phyloP scores from a whole-genome alignment of 352 stramenopile genomes.

The Phytopythium helicoides region DNA sequence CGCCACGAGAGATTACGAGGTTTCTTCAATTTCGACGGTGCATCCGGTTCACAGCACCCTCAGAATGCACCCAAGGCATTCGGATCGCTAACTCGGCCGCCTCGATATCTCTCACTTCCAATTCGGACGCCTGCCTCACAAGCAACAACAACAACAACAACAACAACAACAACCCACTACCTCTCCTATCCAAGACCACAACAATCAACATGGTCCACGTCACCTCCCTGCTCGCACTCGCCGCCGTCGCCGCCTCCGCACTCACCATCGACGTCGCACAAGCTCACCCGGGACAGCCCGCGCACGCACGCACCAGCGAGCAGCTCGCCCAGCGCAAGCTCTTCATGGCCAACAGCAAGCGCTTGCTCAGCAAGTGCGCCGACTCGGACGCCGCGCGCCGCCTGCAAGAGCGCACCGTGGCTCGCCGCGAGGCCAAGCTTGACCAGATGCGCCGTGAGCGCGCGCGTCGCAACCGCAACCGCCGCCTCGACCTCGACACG shows the following conservation, averaged over 20 bases:
- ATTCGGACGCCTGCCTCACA: too few relatives aligned
- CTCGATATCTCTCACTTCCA: too few relatives aligned
- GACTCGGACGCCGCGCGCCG: constrained; percentile 16
- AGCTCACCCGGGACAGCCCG: constrained; percentile 14
- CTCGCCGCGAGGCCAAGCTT: constrained; percentile 9
- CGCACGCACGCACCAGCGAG: constrained; percentile 5
- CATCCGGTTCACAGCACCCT: too few relatives aligned
- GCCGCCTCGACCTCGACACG: constrained; percentile 17
- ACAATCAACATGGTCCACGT: constrained; percentile 15
- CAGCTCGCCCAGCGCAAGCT: constrained; percentile 13
- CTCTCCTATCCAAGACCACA: too few relatives aligned
- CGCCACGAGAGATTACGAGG: too few relatives aligned
- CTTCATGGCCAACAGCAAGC: constrained; percentile 19
- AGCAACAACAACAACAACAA: too few relatives aligned
- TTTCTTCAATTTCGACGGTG: too few relatives aligned
- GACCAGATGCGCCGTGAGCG: too few relatives aligned
- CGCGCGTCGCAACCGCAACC: constrained; percentile 3
- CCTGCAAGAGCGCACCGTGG: constrained; percentile 16
- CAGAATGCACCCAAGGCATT: too few relatives aligned
- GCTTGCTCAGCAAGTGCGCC: constrained; percentile 14
- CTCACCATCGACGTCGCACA: constrained; percentile 6
- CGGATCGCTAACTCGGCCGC: too few relatives aligned
- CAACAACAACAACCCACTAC: too few relatives aligned
- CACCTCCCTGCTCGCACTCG: constrained; percentile 7
- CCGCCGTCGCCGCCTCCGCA: constrained; percentile 4